Percentiles rank a stretch among this genome's conserved stretches.
Evolutionary conservation across 192 early-diverging fungal genomes (phyloP).

Genomic region (Gamsiella multidivaricata): DNA sequence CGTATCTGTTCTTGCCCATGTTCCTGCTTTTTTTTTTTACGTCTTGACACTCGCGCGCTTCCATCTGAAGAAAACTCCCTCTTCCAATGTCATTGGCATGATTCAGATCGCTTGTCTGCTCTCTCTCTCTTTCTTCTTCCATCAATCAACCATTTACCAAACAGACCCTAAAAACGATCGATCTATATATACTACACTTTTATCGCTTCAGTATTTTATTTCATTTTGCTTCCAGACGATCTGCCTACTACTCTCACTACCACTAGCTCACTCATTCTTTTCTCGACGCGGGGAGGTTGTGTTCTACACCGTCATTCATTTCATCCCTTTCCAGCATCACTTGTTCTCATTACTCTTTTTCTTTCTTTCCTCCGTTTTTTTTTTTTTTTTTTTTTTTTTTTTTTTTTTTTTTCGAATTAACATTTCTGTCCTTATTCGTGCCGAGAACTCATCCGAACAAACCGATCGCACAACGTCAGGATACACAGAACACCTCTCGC

Average conservation of each 20-base stretch:
- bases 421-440: neutral
- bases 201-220: neutral
- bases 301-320: neutral
- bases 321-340: too few species aligned
- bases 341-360: conserved; percentile 81
- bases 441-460: too few species aligned
- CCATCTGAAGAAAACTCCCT: too few species aligned
- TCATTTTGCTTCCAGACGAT: neutral
- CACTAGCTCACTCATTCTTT: neutral
- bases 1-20: too few species aligned
- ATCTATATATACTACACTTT: neutral
- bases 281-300: too few species aligned
- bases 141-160: too few species aligned
- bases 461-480: neutral
- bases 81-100: too few species aligned
- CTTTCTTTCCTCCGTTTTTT: conserved; percentile 68
- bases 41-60: too few species aligned
- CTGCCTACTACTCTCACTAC: neutral
- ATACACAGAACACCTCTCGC: neutral
- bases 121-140: neutral
- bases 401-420: neutral
- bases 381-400: neutral
- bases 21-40: neutral
- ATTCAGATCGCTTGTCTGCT: neutral
- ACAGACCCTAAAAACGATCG: too few species aligned